phyloP scores from a whole-genome alignment of 2,329 filamentous ascomycete genomes.

The Lecanosticta acicola region DNA sequence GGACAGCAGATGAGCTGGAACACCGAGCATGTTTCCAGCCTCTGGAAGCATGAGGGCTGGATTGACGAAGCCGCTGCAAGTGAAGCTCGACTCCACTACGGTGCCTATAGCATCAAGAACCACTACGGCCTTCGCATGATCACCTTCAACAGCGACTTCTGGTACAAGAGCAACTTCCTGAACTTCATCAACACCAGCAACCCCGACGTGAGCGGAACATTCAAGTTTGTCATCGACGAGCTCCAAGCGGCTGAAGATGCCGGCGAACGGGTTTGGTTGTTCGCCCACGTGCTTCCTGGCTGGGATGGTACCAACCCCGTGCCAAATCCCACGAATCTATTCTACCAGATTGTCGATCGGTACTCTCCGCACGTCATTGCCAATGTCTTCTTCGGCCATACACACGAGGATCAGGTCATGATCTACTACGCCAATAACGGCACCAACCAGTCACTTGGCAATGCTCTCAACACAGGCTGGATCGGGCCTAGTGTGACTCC shows the following conservation, averaged over 20 bases:
- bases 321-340: slow-evolving; percentile 49
- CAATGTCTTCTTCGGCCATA: slow-evolving; percentile 52
- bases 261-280: slow-evolving; percentile 50
- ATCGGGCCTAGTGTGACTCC: slow-evolving; percentile 50
- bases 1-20: slow-evolving; percentile 55
- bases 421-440: slow-evolving; percentile 49
- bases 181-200: slow-evolving; percentile 50
- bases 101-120: slow-evolving; percentile 51
- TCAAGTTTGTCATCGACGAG: slow-evolving; percentile 48
- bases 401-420: slow-evolving; percentile 51
- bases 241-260: slow-evolving; percentile 49
- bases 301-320: slow-evolving; percentile 53
- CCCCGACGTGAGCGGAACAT: slow-evolving; percentile 46
- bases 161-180: slow-evolving; percentile 41
- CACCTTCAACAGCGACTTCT: slow-evolving; percentile 50
- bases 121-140: slow-evolving; percentile 50
- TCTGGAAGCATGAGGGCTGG: slow-evolving; percentile 55
- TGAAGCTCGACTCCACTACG: slow-evolving; percentile 50
- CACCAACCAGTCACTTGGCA: slow-evolving; percentile 36
- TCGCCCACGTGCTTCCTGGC: slow-evolving; percentile 51
- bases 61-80: slow-evolving; percentile 42
- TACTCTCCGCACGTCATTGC: slow-evolving; percentile 53
- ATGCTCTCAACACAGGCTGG: slow-evolving; percentile 48
- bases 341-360: slow-evolving; percentile 52
- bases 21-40: slow-evolving; percentile 49